Base-by-base conservation (phyloP, 352 stramenopile species). In the Peronosclerospora sorghi region DNA sequence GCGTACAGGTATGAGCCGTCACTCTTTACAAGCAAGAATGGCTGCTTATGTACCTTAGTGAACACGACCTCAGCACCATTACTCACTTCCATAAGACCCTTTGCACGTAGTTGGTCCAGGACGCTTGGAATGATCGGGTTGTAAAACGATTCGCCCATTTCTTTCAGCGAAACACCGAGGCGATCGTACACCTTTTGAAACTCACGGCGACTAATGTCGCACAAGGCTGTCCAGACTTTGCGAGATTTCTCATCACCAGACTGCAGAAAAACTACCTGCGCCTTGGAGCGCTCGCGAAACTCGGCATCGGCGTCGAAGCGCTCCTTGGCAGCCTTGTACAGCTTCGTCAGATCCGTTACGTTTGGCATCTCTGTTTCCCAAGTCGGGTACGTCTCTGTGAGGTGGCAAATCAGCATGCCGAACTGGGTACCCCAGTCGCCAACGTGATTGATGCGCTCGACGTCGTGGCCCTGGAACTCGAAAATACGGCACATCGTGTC, bases 351-450 rank as follows among this genome's bases (percentile, higher is more conserved):
- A 65, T 99, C 95, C 15, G 74, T 91, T 61, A 99, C 98, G 56
- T 98, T 95, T 12, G 94, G 92, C 53, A 95, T 63, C 83, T 91
- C 57, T 35, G 74, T 57, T 56, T 95, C 73, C 79, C 71, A 97
- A 70, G 67, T 95, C 60, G 45, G 96, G 69, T 97, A 98, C 51
- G 94, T 93, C 56, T 99, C 96, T 43, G 96, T 96, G 36, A 99
- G 75, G 67, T 99, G 96, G 59, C 96, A 94, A 66, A 99, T 98
- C 9, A 99, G 79, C 97, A 99, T 99, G 32, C 96, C 97, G 57
- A 99, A 99, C 67, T 99, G 96, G 10, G 80, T 89, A 28, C 80
- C 80, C 80, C 76, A 88, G 58, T 92, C 80, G 12, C 80, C 80
- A 12, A 90, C 69, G 71, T 92, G 80, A 63, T 88, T 92, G 24